These are phyloP conservation scores for Fusarium incarnatum DNA, from an alignment of 2,329 filamentous ascomycete species.

Conservation along the genomic window DNA sequence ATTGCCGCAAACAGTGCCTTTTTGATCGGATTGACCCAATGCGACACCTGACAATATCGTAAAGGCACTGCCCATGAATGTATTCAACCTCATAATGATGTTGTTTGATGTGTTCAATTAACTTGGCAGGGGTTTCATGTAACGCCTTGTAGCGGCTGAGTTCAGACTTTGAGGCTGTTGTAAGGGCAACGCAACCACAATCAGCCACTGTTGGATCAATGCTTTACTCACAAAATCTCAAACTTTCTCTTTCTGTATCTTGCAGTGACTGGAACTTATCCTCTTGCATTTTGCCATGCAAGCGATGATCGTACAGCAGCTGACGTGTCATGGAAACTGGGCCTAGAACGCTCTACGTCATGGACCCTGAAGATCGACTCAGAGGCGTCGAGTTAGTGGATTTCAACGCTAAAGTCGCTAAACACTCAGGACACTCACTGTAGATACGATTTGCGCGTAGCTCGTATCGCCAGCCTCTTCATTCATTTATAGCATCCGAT, in stretches of 20 bases:
- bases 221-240: not conserved
- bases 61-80: not conserved
- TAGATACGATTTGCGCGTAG: not conserved
- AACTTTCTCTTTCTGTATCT: not conserved
- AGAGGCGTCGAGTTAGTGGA: not conserved
- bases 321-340: conserved; percentile 23
- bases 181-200: conserved; percentile 14
- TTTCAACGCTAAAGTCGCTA: not conserved
- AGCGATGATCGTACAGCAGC: not conserved
- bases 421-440: not conserved
- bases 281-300: not conserved
- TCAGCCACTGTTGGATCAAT: not conserved
- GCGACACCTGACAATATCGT: not conserved
- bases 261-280: not conserved
- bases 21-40: not conserved
- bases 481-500: not conserved
- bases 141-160: not conserved
- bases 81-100: conserved; percentile 9
- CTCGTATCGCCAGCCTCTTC: not conserved
- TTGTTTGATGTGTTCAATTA: not conserved
- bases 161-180: conserved; percentile 18
- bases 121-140: conserved; percentile 1
- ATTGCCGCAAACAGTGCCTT: conserved; percentile 14
- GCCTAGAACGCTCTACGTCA: conserved; percentile 15
- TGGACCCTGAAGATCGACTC: not conserved